A percentile compares a stretch with the other conserved stretches of the same genome.
Conservation (phyloP, 495 filamentous ascomycete genomes). For the Lentithecium fluviatile region DNA sequence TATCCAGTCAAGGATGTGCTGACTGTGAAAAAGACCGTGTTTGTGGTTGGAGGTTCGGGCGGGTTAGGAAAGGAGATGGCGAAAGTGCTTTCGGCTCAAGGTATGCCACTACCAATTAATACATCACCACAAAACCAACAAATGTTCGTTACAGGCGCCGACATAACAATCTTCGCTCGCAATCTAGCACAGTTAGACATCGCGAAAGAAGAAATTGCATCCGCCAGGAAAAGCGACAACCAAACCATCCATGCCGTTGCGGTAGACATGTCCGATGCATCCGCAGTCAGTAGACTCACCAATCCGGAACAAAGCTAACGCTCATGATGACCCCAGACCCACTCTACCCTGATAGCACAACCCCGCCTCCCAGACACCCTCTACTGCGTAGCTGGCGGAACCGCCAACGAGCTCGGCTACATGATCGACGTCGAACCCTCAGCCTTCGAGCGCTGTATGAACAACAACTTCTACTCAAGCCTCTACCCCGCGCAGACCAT, state of each 20-base stretch:
- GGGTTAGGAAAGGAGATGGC: slow-evolving; percentile 40
- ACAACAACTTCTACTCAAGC: slow-evolving; percentile 33
- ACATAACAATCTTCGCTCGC: slow-evolving; percentile 18
- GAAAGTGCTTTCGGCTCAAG: slow-evolving; percentile 35
- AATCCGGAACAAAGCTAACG: too few species aligned
- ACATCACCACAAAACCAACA: too few species aligned
- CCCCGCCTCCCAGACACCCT: slow-evolving; percentile 20
- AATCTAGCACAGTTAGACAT: slow-evolving; percentile 24
- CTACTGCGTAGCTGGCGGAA: slow-evolving; percentile 31
- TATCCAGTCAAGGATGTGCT: too few species aligned
- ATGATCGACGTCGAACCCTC: slow-evolving; percentile 3
- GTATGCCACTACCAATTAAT: too few species aligned
- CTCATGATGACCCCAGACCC: slow-evolving; percentile 11
- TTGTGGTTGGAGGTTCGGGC: slow-evolving; percentile 38
- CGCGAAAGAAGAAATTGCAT: slow-evolving; percentile 31
- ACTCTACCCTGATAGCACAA: slow-evolving; percentile 34
- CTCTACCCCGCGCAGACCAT: slow-evolving; percentile 20
- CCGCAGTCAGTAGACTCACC: neutral
- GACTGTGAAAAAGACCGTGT: slow-evolving; percentile 37
- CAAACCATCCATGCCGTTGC: neutral
- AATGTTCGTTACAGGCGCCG: slow-evolving; percentile 5
- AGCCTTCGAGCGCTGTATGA: slow-evolving; percentile 16
- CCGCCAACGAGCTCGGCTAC: slow-evolving; percentile 15
- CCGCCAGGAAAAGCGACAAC: neutral
- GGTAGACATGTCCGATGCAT: slow-evolving; percentile 6